A percentile compares a stretch with the other conserved stretches of the same genome.
phyloP scores from a whole-genome alignment of 2,329 filamentous ascomycete species.

The Botrytis paeoniae region DNA sequence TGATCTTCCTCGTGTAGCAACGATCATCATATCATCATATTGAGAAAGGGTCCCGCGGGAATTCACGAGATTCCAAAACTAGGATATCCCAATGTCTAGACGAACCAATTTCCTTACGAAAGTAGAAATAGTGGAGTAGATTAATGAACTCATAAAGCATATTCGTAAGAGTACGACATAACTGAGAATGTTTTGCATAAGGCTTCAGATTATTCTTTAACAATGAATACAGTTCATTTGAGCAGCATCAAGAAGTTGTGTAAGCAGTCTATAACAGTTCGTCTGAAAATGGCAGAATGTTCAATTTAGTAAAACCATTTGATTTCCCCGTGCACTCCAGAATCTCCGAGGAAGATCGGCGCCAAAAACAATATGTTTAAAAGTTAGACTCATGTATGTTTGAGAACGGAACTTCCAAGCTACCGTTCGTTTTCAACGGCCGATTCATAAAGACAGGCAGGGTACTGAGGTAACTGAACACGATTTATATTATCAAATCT shows the following conservation, averaged over 20 bases:
- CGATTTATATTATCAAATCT: constrained; percentile 9
- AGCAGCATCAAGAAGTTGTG: neutral
- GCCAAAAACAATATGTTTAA: neutral
- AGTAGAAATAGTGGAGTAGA: constrained; percentile 7
- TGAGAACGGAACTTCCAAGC: neutral
- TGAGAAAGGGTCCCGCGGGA: neutral
- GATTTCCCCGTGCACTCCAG: neutral
- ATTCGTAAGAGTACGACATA: neutral
- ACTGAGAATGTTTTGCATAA: constrained; percentile 10
- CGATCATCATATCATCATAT: neutral
- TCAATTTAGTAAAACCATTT: neutral
- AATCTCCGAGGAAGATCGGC: neutral
- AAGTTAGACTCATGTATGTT: neutral
- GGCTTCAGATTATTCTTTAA: neutral
- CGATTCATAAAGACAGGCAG: neutral
- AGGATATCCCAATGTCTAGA: neutral
- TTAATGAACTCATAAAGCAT: neutral
- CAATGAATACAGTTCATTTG: neutral
- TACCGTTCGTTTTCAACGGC: neutral
- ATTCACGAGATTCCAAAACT: neutral
- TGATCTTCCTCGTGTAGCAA: constrained; percentile 7
- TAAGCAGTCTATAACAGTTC: neutral
- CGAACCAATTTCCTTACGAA: constrained; percentile 1
- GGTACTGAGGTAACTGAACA: neutral
- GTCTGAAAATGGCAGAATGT: neutral